These are phyloP conservation scores for Pochonia chlamydosporia DNA, from an alignment of 2,329 filamentous ascomycete genomes.

Conservation along the genomic window DNA sequence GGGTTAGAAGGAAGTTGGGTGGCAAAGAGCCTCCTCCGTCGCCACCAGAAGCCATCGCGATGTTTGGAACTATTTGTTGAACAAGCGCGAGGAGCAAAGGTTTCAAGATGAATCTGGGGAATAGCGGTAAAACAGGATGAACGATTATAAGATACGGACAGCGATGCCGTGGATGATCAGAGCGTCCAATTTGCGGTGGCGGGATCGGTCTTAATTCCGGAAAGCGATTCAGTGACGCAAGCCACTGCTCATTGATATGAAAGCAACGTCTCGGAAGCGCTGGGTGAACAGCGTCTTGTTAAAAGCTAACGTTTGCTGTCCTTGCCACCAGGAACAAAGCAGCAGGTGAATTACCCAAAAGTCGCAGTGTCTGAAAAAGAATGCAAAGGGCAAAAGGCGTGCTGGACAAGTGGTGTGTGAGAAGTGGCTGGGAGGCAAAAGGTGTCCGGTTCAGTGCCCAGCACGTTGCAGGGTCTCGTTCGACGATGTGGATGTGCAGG, in stretches of 20 bases:
- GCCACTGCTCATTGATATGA: neutral
- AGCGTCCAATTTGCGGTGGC: neutral
- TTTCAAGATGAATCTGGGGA: no score
- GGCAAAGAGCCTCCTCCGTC: conserved; percentile 34
- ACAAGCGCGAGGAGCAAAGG: neutral
- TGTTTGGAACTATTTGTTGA: neutral
- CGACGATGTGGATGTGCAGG: neutral
- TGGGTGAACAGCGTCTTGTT: neutral
- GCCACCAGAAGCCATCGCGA: conserved; percentile 44
- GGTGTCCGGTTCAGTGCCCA: neutral
- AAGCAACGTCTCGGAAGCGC: neutral
- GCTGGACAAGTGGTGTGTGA: conserved; percentile 5
- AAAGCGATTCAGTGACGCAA: conserved; percentile 1
- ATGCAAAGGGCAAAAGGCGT: neutral
- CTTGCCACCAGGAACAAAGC: neutral
- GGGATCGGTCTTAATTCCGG: conserved; percentile 4
- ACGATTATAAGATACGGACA: neutral
- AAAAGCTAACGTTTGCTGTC: neutral
- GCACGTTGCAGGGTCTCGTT: conserved; percentile 4
- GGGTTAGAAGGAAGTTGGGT: conserved; percentile 62
- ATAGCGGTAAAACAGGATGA: neutral
- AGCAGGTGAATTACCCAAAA: neutral
- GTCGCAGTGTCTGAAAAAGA: neutral
- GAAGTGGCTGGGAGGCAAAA: conserved; percentile 6
- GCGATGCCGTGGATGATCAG: neutral